phyloP scores from a whole-genome alignment of 352 stramenopile genomes.

The Phytopythium boreale region DNA sequence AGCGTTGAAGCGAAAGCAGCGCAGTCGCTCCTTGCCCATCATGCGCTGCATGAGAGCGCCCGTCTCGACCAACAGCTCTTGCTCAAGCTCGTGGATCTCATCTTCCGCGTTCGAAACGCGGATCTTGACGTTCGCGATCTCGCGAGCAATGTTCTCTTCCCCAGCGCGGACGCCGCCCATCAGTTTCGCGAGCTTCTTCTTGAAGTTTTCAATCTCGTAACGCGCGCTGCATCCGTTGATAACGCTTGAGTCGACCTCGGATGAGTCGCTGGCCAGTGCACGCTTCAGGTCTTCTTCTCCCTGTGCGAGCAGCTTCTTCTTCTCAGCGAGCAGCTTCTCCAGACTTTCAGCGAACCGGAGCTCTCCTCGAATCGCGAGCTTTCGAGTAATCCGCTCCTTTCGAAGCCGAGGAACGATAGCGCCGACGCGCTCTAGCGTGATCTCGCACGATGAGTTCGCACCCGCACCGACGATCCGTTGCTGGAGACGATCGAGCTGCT shows the following conservation, averaged over 20 bases:
- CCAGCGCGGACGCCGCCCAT: constrained; percentile 60
- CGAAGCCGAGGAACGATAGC: constrained; percentile 58
- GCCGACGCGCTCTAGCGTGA: constrained; percentile 60
- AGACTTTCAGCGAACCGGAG: constrained; percentile 46
- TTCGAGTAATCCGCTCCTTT: constrained; percentile 51
- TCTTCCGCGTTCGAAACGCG: constrained; percentile 67
- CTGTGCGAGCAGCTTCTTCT: constrained; percentile 49
- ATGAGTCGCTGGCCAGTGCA: constrained; percentile 56
- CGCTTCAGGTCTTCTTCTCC: constrained; percentile 66
- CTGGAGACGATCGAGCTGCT: constrained; percentile 44
- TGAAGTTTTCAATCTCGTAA: constrained; percentile 78
- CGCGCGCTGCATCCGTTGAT: constrained; percentile 51
- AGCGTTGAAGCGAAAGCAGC: constrained; percentile 73
- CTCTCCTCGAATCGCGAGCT: constrained; percentile 59
- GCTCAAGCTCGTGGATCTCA: constrained; percentile 63
- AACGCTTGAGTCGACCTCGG: constrained; percentile 63
- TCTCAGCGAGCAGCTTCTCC: constrained; percentile 51
- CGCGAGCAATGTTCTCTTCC: constrained; percentile 51
- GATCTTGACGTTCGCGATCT: constrained; percentile 61
- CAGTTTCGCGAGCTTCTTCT: constrained; percentile 65
- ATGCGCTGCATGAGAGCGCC: constrained; percentile 73
- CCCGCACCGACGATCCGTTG: constrained; percentile 56
- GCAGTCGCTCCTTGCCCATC: constrained; percentile 53
- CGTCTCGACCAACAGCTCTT: constrained; percentile 63
- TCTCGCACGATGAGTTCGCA: constrained; percentile 57